A percentile compares a stretch with the other conserved stretches of the same genome.
These are phyloP conservation scores for Climacium dendroides DNA, from an alignment of 225 moss, liverwort and hornwort species.

Conservation along the genomic window DNA sequence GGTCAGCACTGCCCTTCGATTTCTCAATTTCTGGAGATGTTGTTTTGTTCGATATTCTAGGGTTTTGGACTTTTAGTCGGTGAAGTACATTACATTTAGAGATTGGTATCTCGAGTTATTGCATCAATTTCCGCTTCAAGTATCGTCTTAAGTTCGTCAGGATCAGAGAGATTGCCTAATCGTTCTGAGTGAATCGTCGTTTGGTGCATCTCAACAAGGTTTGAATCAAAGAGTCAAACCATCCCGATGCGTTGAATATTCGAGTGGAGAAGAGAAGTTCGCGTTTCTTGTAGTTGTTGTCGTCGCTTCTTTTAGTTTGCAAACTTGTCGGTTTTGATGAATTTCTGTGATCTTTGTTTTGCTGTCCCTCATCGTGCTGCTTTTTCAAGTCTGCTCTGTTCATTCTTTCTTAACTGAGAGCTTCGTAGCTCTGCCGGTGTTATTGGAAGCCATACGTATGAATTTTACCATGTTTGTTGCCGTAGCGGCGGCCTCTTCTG, in stretches of 20 bases:
- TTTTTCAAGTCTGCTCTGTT: background rate
- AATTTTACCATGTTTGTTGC: background rate
- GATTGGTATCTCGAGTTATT: background rate
- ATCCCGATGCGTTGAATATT: too few species aligned
- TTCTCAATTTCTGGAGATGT: too few species aligned
- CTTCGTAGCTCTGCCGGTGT: background rate
- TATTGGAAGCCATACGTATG: background rate
- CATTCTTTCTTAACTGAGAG: background rate
- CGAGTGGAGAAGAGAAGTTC: background rate
- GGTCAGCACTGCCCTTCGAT: background rate
- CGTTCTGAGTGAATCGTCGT: background rate
- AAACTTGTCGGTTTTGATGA: background rate
- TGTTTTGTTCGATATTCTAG: background rate
- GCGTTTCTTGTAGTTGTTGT: background rate
- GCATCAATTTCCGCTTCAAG: background rate
- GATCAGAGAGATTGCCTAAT: background rate
- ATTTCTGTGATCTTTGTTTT: background rate
- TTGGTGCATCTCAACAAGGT: background rate
- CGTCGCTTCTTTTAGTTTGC: background rate
- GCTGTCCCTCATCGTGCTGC: background rate
- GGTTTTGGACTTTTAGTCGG: background rate
- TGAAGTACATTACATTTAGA: background rate
- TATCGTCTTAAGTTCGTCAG: background rate
- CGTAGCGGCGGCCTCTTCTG: background rate
- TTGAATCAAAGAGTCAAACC: background rate